Percentiles rank a stretch among this genome's conserved stretches.
Evolutionary conservation across 2,329 filamentous ascomycete species (phyloP).

Genomic region (Penicillium crustosum): DNA sequence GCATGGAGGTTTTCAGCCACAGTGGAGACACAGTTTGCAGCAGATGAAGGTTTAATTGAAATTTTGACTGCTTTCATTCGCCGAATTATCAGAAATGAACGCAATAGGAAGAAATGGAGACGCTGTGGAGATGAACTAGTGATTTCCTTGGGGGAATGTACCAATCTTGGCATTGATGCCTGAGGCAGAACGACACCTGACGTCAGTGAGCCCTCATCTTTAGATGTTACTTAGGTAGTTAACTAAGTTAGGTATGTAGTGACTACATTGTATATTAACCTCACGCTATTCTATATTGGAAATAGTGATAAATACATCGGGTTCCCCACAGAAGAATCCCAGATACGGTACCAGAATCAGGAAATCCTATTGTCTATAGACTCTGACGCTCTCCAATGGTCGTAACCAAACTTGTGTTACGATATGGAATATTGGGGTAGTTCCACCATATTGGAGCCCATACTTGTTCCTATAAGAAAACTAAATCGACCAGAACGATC

Average conservation of each 20-base stretch:
- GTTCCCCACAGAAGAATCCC: rapidly evolving
- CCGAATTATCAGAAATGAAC: background rate
- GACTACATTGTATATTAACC: background rate
- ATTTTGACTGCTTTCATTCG: background rate
- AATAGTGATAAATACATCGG: background rate
- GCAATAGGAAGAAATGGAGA: background rate
- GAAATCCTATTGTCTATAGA: background rate
- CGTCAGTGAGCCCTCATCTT: conserved; percentile 17
- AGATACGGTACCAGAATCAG: background rate
- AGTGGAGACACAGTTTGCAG: background rate
- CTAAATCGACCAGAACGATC: background rate
- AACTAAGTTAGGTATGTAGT: background rate
- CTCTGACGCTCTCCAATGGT: background rate
- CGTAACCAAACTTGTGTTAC: background rate
- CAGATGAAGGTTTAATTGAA: background rate
- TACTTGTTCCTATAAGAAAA: background rate
- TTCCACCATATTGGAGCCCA: background rate
- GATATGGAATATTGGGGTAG: background rate
- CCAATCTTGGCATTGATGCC: background rate
- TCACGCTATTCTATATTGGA: background rate
- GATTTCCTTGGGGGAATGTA: background rate
- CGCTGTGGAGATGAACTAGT: background rate
- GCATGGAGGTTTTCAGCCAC: background rate
- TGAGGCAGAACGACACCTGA: conserved; percentile 17
- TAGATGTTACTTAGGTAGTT: background rate